Base-by-base conservation (phyloP, 2,329 filamentous ascomycete species). In the Diaporthe citrichinensis region DNA sequence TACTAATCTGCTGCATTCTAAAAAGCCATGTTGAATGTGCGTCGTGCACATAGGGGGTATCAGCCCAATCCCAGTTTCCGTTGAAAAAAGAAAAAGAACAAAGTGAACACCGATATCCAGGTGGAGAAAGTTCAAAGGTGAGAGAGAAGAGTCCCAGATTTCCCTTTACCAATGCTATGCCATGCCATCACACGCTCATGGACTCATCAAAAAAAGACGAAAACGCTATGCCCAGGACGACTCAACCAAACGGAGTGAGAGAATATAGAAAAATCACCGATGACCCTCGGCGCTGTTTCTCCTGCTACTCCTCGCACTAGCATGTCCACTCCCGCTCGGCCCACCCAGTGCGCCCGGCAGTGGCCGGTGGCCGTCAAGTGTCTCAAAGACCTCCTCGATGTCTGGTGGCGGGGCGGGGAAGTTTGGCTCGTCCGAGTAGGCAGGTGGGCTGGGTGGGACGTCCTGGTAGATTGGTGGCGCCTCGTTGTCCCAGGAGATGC, bases 401-500 rank as follows among this genome's bases (percentile, higher is more conserved):
- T 77, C 74, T 57, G 62, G 25, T 5, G 61, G 61, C 2, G 61
- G 72, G 23, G 79, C 76, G 9, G 72, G 71, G 6, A 77, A 73
- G 17, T 84, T 82, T 3, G 83, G 83, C 23, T 84, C 82, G 76
- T 84, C 82, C 8, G 79, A 86, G 84, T 96, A 96, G 8, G 88
- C 89, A 0, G 96, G 96, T 67, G 96, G 96, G 80, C 93, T 95
- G 2, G 92, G 93, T 0, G 96, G 96, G 57, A 98, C 95, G 82
- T 98, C 95, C 84, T 97, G 94, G 85, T 99, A 99, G 79, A 97
- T 91, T 0, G 96, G 96, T 17, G 96, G 96, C 81, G 94, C 92
- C 87, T 99, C 96, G 85, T 98, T 96, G 80, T 98, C 96, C 96
- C 97, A 99, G 79, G 94, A 95, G 80, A 99, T 96, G 69, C 96